phyloP scores from a whole-genome alignment of 768 basidiomycete genomes.

The Scleroderma bovista region DNA sequence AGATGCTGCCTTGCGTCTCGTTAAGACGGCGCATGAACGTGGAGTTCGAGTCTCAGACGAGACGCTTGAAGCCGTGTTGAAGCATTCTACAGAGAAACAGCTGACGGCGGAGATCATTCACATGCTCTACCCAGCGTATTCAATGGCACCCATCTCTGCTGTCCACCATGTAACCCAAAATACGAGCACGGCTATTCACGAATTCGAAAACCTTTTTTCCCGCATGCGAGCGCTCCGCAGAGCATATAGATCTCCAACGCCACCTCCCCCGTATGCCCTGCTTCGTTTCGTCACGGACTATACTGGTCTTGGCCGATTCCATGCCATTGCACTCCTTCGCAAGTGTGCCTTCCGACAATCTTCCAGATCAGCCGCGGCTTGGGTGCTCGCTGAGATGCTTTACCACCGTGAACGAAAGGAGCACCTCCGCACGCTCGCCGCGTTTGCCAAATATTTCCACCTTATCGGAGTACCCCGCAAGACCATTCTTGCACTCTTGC shows the following conservation, averaged over 20 bases:
- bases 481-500: conserved; percentile 15
- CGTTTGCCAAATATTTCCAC: conserved; percentile 49
- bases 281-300: conserved; percentile 18
- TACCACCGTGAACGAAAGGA: conserved; percentile 17
- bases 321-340: conserved; percentile 12
- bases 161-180: background rate
- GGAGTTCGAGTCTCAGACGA: conserved; percentile 28
- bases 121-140: conserved; percentile 10
- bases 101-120: conserved; percentile 6
- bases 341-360: conserved; percentile 19
- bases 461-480: conserved; percentile 45
- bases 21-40: conserved; percentile 31
- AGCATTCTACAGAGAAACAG: conserved; percentile 11
- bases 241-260: conserved; percentile 17
- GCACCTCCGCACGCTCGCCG: conserved; percentile 23
- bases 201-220: conserved; percentile 9
- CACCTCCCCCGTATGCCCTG: conserved; percentile 16
- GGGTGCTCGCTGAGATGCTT: conserved; percentile 27
- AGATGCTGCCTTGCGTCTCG: conserved; percentile 39
- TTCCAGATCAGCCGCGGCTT: conserved; percentile 17
- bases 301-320: conserved; percentile 15
- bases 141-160: background rate
- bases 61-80: conserved; percentile 33
- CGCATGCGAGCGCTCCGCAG: conserved; percentile 21
- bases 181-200: background rate